These are phyloP conservation scores for Phytophthora lateralis DNA, from an alignment of 352 stramenopile species.

Conservation along the genomic window DNA sequence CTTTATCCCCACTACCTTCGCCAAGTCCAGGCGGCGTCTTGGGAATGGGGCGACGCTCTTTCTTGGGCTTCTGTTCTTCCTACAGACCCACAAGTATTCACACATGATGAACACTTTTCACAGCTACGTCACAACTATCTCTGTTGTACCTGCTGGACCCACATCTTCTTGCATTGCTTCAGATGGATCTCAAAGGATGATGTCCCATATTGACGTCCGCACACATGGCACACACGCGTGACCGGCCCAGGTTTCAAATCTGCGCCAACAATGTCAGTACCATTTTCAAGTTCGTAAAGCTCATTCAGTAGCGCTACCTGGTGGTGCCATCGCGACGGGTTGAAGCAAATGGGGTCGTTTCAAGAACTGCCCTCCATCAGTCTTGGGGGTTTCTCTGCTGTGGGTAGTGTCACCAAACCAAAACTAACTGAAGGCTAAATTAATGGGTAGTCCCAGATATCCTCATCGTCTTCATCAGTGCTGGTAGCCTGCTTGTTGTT, in stretches of 20 bases:
- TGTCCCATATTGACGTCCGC: slow-evolving; percentile 75
- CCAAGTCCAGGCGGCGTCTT: slow-evolving; percentile 64
- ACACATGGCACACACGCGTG: slow-evolving; percentile 82
- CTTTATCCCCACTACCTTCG: slow-evolving; percentile 19
- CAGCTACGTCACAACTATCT: not conserved
- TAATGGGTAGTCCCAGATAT: slow-evolving; percentile 74
- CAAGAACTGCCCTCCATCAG: not conserved
- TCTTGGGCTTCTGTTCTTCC: slow-evolving; percentile 72
- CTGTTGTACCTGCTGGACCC: slow-evolving; percentile 54
- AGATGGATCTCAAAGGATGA: slow-evolving; percentile 87
- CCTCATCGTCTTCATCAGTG: slow-evolving; percentile 40
- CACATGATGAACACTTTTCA: not conserved
- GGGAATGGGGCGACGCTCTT: slow-evolving; percentile 64
- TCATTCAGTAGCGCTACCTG: not conserved
- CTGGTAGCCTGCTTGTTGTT: slow-evolving; percentile 7
- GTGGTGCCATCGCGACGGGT: not conserved
- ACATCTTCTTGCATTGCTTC: slow-evolving; percentile 87
- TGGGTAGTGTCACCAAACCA: not conserved
- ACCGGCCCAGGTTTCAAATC: slow-evolving; percentile 55
- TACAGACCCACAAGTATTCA: slow-evolving; percentile 15
- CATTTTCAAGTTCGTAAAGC: not conserved
- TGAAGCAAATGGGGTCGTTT: slow-evolving; percentile 3
- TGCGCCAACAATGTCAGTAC: slow-evolving; percentile 8
- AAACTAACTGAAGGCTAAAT: slow-evolving; percentile 6
- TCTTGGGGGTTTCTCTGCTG: slow-evolving; percentile 1